phyloP scores from a whole-genome alignment of 2,329 filamentous ascomycete species.

The Dichotomopilus funicola region DNA sequence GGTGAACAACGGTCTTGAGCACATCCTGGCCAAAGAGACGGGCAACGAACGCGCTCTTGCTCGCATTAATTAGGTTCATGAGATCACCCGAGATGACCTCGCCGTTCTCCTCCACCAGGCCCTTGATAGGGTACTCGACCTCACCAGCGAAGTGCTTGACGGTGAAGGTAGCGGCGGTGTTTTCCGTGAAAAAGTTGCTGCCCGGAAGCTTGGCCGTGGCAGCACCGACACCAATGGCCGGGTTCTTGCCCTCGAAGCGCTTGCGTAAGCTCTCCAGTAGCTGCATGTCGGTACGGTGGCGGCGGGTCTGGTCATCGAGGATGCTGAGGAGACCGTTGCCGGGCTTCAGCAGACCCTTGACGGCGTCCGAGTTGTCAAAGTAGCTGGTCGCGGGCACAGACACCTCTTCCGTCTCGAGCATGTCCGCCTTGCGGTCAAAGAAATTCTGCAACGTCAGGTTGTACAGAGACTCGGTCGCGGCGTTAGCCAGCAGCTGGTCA shows the following conservation, averaged over 20 bases:
- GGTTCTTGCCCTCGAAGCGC: constrained; percentile 91
- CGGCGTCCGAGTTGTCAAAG: constrained; percentile 94
- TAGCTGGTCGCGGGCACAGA: constrained; percentile 87
- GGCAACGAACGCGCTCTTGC: constrained; percentile 80
- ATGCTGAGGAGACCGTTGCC: constrained; percentile 92
- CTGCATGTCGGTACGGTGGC: constrained; percentile 81
- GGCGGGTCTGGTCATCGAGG: constrained; percentile 88
- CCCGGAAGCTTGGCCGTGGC: constrained; percentile 72
- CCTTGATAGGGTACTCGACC: constrained; percentile 84
- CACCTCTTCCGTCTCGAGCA: constrained; percentile 91
- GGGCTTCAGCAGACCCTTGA: constrained; percentile 82
- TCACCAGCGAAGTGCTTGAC: constrained; percentile 95
- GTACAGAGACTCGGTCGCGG: constrained; percentile 85
- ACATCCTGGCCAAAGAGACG: constrained; percentile 96
- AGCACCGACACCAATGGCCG: constrained; percentile 73
- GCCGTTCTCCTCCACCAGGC: constrained; percentile 88
- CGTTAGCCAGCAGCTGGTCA: constrained; percentile 91
- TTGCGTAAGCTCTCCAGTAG: constrained; percentile 85
- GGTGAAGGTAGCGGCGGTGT: constrained; percentile 73
- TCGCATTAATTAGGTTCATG: constrained; percentile 85
- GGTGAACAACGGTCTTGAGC: constrained; percentile 86
- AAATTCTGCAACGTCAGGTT: constrained; percentile 92
- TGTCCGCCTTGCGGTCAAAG: constrained; percentile 88
- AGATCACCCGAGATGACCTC: constrained; percentile 93
- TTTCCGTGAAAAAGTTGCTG: constrained; percentile 83